Base-by-base conservation (phyloP, 495 filamentous ascomycete species). In the Penicillium roqueforti region DNA sequence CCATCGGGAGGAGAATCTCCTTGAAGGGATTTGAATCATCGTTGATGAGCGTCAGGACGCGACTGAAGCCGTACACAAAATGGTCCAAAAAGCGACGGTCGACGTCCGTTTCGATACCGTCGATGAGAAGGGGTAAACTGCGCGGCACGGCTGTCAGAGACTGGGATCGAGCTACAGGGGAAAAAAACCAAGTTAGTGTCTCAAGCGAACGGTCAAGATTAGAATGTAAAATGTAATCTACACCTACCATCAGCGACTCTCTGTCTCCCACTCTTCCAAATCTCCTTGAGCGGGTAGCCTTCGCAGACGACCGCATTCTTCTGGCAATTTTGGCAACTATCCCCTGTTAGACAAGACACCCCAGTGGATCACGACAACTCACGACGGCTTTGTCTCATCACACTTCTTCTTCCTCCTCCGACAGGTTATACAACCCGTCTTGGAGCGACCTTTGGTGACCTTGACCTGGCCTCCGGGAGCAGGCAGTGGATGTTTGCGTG, bases 391-490 rank as follows among this genome's bases (percentile, higher is more conserved):
- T n/a, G 85, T 84, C 75, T 97, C 91, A 66, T 96, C 91, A 72
- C 91, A 97, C 75, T 97, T 97, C 86, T 96, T 97, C 76, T 96
- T 96, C 28, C 91, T 79, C 62, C 87, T 86, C 51, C 91, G 81
- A 75, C 91, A 97, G 44, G 91, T 96, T 52, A 93, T 86, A 71
- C 91, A 96, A 1, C 91, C 91, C 3, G 91, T 96, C 76, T 96
- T 96, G 54, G 90, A 95, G 18, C 91, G 80, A n/a, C 87, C 88
- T 61, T 95, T 93, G 43, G 89, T 83, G 50, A 87, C 68, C 58
- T 93, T 93, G 68, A 76, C 81, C 46, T 76, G 73, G 14, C 69
- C 59, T 18, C 83, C 76, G 6, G 80, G 73, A 29, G 71, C 61
- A 6, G 78, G 77, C 32, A 87, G 74, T 14, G 89, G 90, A 63